Evolutionary conservation across 805 yeast genomes (phyloP), one percentile per base, ranked within the genome.

Genomic region (Ogataea sp.): DNA sequence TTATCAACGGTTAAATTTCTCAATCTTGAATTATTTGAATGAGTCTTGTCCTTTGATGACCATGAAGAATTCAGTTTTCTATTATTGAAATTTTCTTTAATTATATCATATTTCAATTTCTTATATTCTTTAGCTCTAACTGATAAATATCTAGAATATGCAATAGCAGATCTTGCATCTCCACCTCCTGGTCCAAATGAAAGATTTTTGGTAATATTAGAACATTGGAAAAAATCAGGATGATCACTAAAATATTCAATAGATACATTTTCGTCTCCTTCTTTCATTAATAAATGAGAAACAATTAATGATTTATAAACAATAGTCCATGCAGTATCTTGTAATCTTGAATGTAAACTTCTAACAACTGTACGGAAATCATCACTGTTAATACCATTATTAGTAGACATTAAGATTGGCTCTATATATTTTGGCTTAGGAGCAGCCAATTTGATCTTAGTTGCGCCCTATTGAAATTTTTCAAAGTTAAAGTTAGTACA

Each of bases 341-440:
- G 75, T 34, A 88, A 67, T 38, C 96, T 66, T 15, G 57, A 52
- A 25, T 68, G 68, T 40, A 90, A 63, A 1, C 84, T 68, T 37
- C 70, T 67, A 78, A 89, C 78, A 28, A 89, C 80, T 17, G 79
- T 75, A 42, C 68, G 67, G 51, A 90, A 79, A 47, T 84, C 73
- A 16, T 73, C 78, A 32, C 53, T 48, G 21, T 51, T 49, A 43
- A 65, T 70, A 25, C 73, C 72, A 37, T 69, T 67, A 37, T 72
- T 70, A 2, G 88, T 82, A 23, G 83, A 70, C 69, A 78, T 71
- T 25, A 93, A 68, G 38, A 93, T 86, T 1, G 97, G 97, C 64
- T 90, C 97, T 39, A 93, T 78, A 57, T 93, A 93, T 59, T 93
- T 93, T 29, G 94, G 83, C 62, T 93, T 93, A 6, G 98, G 98